A percentile compares a stretch with the other conserved stretches of the same genome.
Evolutionary conservation across 352 stramenopile genomes (phyloP).

Genomic region (Phytopythium boreale): DNA sequence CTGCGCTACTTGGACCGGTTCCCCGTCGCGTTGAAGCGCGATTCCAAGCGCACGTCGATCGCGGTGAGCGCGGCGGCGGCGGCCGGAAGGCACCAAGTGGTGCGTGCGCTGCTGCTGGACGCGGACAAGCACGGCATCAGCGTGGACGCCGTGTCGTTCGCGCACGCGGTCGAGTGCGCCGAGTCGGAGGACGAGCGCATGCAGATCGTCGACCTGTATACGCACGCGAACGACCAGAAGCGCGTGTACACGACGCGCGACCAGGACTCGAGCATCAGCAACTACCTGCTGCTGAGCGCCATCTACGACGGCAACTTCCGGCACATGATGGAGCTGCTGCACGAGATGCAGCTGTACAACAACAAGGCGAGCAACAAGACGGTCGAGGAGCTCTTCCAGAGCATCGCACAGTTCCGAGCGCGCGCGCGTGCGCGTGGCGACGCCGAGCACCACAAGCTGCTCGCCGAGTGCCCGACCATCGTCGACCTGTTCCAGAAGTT

Average conservation of each 20-base stretch:
- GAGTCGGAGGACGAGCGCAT: conserved; percentile 38
- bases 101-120: conserved; percentile 39
- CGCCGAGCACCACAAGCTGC: conserved; percentile 18
- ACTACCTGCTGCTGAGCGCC: conserved; percentile 60
- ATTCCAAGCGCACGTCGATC: conserved; percentile 56
- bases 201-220: conserved; percentile 55
- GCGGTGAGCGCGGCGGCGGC: conserved; percentile 52
- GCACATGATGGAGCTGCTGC: conserved; percentile 72
- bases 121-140: conserved; percentile 33
- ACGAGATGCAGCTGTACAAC: conserved; percentile 72
- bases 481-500: conserved; percentile 55
- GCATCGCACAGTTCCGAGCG: conserved; percentile 48
- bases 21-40: conserved; percentile 29
- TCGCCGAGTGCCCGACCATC: conserved; percentile 49
- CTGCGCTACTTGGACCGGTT: conserved; percentile 50
- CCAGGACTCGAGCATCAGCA: conserved; percentile 49
- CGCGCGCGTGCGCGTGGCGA: conserved; percentile 8
- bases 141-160: conserved; percentile 63
- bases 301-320: conserved; percentile 68
- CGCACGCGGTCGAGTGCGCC: conserved; percentile 51
- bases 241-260: conserved; percentile 50
- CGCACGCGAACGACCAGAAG: conserved; percentile 46
- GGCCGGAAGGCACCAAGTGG: conserved; percentile 27
- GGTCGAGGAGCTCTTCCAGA: conserved; percentile 47
- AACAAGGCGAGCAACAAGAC: conserved; percentile 42